phyloP scores from a whole-genome alignment of 2,329 filamentous ascomycete genomes.

The Whalleya microplaca region DNA sequence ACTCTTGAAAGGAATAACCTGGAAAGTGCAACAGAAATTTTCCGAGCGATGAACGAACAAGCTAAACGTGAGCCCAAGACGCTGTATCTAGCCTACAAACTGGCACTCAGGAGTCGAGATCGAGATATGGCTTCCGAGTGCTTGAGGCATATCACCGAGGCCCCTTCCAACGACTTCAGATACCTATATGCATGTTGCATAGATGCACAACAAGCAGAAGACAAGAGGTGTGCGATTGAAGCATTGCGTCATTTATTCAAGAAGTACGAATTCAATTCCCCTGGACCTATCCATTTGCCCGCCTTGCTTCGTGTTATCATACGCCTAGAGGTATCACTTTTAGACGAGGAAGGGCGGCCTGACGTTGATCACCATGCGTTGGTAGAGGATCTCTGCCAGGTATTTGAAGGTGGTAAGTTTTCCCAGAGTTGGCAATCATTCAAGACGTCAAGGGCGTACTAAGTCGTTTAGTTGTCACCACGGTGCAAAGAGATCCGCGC shows the following conservation, averaged over 20 bases:
- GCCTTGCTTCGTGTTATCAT: conserved; percentile 67
- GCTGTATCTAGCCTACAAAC: conserved; percentile 75
- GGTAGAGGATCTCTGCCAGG: conserved; percentile 56
- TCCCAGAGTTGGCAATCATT: not conserved
- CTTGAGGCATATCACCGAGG: conserved; percentile 62
- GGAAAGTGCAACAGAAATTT: conserved; percentile 56
- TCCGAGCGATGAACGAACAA: conserved; percentile 61
- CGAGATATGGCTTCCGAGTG: conserved; percentile 63
- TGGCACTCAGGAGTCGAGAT: conserved; percentile 64
- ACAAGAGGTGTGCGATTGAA: conserved; percentile 62
- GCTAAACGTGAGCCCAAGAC: conserved; percentile 67
- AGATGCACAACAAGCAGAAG: conserved; percentile 70
- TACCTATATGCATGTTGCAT: conserved; percentile 80
- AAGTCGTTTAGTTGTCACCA: conserved; percentile 42
- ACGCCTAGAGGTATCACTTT: conserved; percentile 49
- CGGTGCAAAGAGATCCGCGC: conserved; percentile 44
- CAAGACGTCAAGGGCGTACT: conserved; percentile 6
- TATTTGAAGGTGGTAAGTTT: conserved; percentile 50
- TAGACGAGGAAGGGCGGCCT: conserved; percentile 38
- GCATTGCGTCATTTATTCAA: conserved; percentile 64
- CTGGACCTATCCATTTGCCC: conserved; percentile 59
- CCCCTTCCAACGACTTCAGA: conserved; percentile 56
- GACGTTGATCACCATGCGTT: conserved; percentile 24
- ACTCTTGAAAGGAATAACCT: conserved; percentile 63
- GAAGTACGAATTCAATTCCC: conserved; percentile 52